A percentile compares a stretch with the other conserved stretches of the same genome.
Evolutionary conservation across 768 basidiomycete genomes (phyloP).

Genomic region (Trametes meyenii): DNA sequence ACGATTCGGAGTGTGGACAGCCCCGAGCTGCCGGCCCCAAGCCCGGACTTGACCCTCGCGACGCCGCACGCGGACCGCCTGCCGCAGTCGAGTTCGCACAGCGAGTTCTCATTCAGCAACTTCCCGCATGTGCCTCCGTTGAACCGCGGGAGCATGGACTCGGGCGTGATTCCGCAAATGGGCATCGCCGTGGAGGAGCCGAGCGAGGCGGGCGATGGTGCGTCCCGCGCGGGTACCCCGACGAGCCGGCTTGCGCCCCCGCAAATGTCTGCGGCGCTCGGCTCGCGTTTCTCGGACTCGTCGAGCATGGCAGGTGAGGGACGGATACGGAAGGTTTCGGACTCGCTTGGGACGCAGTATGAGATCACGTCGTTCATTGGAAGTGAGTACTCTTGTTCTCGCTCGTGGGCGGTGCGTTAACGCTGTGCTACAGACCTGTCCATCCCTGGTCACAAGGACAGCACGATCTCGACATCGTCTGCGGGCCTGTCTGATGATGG

Average conservation of each 20-base stretch:
- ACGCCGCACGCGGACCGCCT: slow-evolving; percentile 7
- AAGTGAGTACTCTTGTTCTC: slow-evolving; percentile 34
- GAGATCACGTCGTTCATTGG: slow-evolving; percentile 79
- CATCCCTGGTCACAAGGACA: slow-evolving; percentile 30
- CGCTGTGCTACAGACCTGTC: slow-evolving; percentile 36
- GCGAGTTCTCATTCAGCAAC: slow-evolving; percentile 70
- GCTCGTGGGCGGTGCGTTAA: background rate
- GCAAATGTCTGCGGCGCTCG: slow-evolving; percentile 29
- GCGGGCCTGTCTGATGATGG: slow-evolving; percentile 5
- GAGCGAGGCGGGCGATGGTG: background rate
- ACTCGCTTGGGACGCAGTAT: slow-evolving; percentile 58
- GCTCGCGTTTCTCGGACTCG: slow-evolving; percentile 26
- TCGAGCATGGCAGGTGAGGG: slow-evolving; percentile 18
- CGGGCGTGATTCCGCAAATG: slow-evolving; percentile 14
- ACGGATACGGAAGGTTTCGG: slow-evolving; percentile 28
- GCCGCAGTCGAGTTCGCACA: slow-evolving; percentile 29
- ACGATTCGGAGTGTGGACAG: slow-evolving; percentile 7
- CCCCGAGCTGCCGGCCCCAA: slow-evolving; percentile 8
- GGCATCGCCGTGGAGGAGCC: background rate
- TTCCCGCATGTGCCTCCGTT: slow-evolving; percentile 65
- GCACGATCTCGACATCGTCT: slow-evolving; percentile 16
- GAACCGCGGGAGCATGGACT: slow-evolving; percentile 25
- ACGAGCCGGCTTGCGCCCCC: slow-evolving; percentile 22
- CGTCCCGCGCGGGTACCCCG: background rate
- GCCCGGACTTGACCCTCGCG: slow-evolving; percentile 12